phyloP scores from a whole-genome alignment of 2,329 filamentous ascomycete genomes.

The Beauveria scarabaeidicola region DNA sequence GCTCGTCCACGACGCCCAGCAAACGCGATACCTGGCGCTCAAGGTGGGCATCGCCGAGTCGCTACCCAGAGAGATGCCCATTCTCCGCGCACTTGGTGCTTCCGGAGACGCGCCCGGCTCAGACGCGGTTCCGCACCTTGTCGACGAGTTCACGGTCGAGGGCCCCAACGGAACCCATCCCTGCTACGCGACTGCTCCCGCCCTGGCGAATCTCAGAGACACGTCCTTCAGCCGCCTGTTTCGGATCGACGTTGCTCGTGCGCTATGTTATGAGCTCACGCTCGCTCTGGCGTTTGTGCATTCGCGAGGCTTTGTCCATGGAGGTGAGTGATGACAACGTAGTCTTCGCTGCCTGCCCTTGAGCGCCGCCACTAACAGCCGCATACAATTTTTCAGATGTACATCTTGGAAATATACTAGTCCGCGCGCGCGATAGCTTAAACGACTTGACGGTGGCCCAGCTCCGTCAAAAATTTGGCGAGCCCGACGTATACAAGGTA shows the following conservation, averaged over 20 bases:
- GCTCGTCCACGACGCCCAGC: conserved; percentile 9
- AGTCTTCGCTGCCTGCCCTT: not conserved
- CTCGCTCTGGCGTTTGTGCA: conserved; percentile 10
- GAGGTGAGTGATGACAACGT: not conserved
- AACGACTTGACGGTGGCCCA: not conserved
- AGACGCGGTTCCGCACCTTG: not conserved
- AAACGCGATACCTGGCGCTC: conserved; percentile 6
- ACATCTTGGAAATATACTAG: not conserved
- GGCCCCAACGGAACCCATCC: conserved; percentile 2
- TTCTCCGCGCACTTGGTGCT: not conserved
- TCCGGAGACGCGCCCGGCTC: not conserved
- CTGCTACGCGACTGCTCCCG: not conserved
- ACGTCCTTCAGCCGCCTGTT: conserved; percentile 1
- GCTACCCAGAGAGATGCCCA: not conserved
- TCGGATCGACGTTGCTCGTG: conserved; percentile 1
- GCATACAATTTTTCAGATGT: not conserved
- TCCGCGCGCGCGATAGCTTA: not conserved
- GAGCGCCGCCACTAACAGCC: too few relatives aligned
- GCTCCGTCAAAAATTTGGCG: not conserved
- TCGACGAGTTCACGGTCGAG: conserved; percentile 1
- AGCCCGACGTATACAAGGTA: not conserved
- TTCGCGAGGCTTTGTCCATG: conserved; percentile 2
- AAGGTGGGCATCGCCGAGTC: conserved; percentile 12
- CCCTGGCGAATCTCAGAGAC: not conserved
- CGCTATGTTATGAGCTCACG: not conserved